Evolutionary conservation across 2,329 filamentous ascomycete species (phyloP), one percentile per base, ranked within the genome.

Genomic region (Hypoxylon sp.): DNA sequence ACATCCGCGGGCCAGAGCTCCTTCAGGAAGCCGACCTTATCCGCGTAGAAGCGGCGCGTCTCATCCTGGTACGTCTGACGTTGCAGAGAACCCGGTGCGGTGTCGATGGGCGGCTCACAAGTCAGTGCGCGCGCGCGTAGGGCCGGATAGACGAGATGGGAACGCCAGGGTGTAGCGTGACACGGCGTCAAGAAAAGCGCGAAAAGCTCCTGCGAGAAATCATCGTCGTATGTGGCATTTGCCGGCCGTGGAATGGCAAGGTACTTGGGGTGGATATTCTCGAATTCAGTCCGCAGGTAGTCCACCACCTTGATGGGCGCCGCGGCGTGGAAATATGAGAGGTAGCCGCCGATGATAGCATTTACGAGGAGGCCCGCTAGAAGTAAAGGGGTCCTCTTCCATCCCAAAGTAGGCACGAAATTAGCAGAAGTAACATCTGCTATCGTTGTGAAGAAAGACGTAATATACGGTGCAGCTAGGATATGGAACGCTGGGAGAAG

Each of bases 81-180:
- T 76, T 92, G 87, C 5, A 80, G 79, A 0, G 87, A 84, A 27
- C 86, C 83, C 0, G 94, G 85, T 1, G 78, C 78, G 0, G 88
- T 88, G 74, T 91, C 82, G 11, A 99, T 81, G 0, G 96, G 96
- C 1, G 96, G 96, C 73, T 98, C 94, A 79, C 96, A 99, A 5
- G 92, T 92, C 15, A 98, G 83, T 0, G 94, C 95, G 84, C 94
- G 94, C 3, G 93, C 94, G 64, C 88, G 82, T 58, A 98, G 89
- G 31, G 84, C 82, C 0, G 93, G 88, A 76, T 96, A 88, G 67
- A 97, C 85, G 42, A 98, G 86, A 76, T 97, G 92, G 15, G 92
- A 94, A 75, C 94, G 92, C 95, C 96, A 98, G 2, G 96, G 95
- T 0, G 95, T 98, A 72, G 92, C 93, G 83, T 99, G 96, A 81